Evolutionary conservation across 805 yeast genomes (phyloP).

Genomic region (Kuraishia hungarica): DNA sequence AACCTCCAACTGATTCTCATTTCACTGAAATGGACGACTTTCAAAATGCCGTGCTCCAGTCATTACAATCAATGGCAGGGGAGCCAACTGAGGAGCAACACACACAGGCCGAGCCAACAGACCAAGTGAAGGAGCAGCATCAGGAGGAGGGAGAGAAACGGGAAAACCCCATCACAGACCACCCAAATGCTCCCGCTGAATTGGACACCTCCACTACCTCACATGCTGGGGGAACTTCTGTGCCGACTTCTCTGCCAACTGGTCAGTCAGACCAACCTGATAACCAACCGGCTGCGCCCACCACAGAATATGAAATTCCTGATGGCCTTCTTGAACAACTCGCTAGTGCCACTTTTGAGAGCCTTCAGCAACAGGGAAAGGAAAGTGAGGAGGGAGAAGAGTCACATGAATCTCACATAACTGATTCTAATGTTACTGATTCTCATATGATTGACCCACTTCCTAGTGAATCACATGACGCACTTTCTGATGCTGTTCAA

Average conservation of each 20-base stretch:
- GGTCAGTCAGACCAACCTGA: no score
- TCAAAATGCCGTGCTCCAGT: not conserved
- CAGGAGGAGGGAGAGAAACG: no score
- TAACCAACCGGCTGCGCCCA: no score
- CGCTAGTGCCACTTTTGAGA: constrained; percentile 3
- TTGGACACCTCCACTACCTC: not conserved
- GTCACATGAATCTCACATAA: no score
- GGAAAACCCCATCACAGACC: not conserved
- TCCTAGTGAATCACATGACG: not conserved
- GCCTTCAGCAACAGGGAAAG: not conserved
- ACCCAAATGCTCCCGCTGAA: not conserved
- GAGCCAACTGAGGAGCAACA: not conserved
- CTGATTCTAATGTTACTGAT: no score
- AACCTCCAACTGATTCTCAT: no score
- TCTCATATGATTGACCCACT: no score
- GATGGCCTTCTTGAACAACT: constrained; percentile 6
- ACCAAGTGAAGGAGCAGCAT: no score
- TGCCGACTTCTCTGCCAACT: not conserved
- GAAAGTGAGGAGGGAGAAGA: not conserved
- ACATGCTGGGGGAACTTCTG: not conserved
- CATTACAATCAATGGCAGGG: not conserved
- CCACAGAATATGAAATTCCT: constrained; percentile 1
- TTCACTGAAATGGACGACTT: not conserved
- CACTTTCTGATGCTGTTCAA: not conserved
- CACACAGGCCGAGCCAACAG: not conserved